Base-by-base conservation (phyloP, 352 stramenopile species). In the Saprolegnia diclina region DNA sequence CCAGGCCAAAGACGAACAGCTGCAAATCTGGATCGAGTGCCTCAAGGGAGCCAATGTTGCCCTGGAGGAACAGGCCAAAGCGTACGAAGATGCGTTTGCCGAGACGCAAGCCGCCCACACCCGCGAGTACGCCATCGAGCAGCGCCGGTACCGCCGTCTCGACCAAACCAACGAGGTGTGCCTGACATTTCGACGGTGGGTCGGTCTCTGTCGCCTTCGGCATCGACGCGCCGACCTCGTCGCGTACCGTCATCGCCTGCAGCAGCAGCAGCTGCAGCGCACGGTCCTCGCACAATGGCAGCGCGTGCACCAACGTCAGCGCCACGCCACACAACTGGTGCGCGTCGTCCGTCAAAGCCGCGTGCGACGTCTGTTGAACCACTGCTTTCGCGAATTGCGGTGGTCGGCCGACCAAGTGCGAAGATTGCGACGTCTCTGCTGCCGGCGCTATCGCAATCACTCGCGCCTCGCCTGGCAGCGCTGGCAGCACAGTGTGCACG, bases 111-210 rank as follows among this genome's bases (percentile, higher is more conserved):
- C 45, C 6, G 6, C n/a, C 3, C n/a, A 42, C 19, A 52, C 22
- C 18, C 63, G 35, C 0, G 42, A 69, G 63, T 42, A 52, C 21
- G 21, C 29, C n/a, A 52, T 35, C 22, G 63, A 69, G 21, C 63
- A 61, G 11, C n/a, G 22, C 9, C 63, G 63, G 40, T 40, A 57
- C n/a, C 63, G 63, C 21, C 42, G 42, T 5, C 44, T 69, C n/a
- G 63, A 52, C 35, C 22, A 61, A 52, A 52, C 53, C 32, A 69
- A 62, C 4, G 63, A 69, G 29, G 21, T 69, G 44, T 69, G 63
- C 26, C 63, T 69, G 5, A 52, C 42, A 2, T 69, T 69, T 52
- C 35, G 53, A 19, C 63, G 63, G 13, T 69, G 63, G 63, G 63
- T 52, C 29, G 63, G 63, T n/a, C 44, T 24, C n/a, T 29, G 44